phyloP scores from a whole-genome alignment of 2,329 filamentous ascomycete genomes.

The Aspergillus amoenus region DNA sequence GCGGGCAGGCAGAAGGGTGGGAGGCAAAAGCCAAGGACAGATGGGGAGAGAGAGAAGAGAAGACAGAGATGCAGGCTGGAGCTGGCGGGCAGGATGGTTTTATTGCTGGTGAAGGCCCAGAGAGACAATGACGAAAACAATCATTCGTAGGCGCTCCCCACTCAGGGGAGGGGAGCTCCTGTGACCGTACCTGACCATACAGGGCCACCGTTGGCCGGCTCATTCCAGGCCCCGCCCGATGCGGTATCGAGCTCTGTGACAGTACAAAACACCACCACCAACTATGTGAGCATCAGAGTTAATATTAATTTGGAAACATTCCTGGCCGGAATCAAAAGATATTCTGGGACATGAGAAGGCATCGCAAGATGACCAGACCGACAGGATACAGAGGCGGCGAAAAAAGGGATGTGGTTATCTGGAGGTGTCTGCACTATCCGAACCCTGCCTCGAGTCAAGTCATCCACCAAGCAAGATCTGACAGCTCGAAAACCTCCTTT shows the following conservation, averaged over 20 bases:
- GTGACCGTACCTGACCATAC: conserved; percentile 4
- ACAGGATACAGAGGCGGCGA: not conserved
- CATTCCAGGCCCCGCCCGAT: not conserved
- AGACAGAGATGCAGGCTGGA: conserved; percentile 1
- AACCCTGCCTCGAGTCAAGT: not conserved
- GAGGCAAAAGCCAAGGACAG: not conserved
- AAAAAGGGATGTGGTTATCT: not conserved
- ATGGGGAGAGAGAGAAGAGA: not conserved
- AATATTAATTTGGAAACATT: not conserved
- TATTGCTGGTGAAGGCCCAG: not conserved
- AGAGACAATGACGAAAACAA: conserved; percentile 5
- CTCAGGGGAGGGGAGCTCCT: conserved; percentile 5
- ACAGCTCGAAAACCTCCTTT: not conserved
- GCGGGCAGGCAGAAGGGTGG: not conserved
- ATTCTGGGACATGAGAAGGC: not conserved
- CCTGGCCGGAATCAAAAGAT: not conserved
- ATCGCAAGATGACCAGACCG: not conserved
- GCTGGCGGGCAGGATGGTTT: conserved; percentile 9
- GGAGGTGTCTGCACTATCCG: too few species aligned
- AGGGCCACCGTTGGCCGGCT: not conserved
- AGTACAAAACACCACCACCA: not conserved
- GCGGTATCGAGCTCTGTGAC: not conserved
- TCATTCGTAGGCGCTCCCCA: not conserved
- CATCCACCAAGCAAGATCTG: not conserved
- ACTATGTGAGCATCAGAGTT: not conserved